Evolutionary conservation across 2,329 filamentous ascomycete species (phyloP).

Genomic region (Pseudopyrenochaeta lycopersici): DNA sequence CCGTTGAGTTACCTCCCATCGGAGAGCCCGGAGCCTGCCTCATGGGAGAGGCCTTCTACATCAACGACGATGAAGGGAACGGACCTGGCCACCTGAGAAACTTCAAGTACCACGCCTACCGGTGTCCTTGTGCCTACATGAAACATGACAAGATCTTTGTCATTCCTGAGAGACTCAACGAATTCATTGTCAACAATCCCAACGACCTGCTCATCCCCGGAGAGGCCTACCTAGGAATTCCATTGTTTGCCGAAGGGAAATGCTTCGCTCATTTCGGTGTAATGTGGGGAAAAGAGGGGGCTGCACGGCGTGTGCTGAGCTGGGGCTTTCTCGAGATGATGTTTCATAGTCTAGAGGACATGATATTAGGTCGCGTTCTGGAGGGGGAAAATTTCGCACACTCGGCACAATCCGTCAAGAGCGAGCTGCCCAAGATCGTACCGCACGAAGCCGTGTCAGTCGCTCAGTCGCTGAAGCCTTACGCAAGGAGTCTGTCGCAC

Average conservation of each 20-base stretch:
- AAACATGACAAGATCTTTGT: constrained; percentile 76
- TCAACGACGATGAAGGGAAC: constrained; percentile 66
- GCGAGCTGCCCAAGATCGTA: constrained; percentile 55
- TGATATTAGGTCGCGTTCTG: constrained; percentile 67
- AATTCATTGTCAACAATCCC: constrained; percentile 68
- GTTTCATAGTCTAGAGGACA: constrained; percentile 73
- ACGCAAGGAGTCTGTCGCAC: constrained; percentile 76
- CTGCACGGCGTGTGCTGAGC: constrained; percentile 63
- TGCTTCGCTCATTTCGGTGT: constrained; percentile 76
- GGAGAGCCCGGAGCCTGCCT: constrained; percentile 70
- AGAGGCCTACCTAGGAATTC: constrained; percentile 73
- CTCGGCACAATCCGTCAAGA: constrained; percentile 29
- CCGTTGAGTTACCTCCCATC: constrained; percentile 68
- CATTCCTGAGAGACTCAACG: constrained; percentile 68
- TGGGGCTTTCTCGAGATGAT: constrained; percentile 75
- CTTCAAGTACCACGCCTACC: constrained; percentile 71
- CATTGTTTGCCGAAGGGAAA: constrained; percentile 70
- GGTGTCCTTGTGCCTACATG: constrained; percentile 73
- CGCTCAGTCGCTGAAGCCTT: constrained; percentile 73
- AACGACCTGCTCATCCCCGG: constrained; percentile 68
- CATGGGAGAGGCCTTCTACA: constrained; percentile 72
- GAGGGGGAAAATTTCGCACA: constrained; percentile 59
- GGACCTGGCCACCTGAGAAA: constrained; percentile 62
- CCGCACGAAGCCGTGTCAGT: constrained; percentile 65
- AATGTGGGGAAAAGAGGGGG: constrained; percentile 73